Percentiles rank a stretch among this genome's conserved stretches.
These are phyloP conservation scores for Myochromella boudieri DNA, from an alignment of 768 basidiomycete genomes.

Conservation along the genomic window DNA sequence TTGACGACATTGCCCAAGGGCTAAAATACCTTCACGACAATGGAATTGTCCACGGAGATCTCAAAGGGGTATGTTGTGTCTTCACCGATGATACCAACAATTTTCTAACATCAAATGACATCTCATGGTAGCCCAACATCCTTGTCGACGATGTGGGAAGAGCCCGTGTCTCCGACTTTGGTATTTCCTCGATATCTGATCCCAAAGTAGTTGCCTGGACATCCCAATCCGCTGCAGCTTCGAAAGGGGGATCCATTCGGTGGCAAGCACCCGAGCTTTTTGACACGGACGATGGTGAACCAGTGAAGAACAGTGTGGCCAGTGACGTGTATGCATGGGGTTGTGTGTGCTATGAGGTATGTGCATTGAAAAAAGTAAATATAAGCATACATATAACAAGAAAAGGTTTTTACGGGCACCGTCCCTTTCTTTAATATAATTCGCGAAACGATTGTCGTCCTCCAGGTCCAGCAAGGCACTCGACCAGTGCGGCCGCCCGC, in stretches of 20 bases:
- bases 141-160: constrained; percentile 19
- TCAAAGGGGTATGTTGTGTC: constrained; percentile 27
- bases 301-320: constrained; percentile 10
- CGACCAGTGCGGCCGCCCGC: not conserved
- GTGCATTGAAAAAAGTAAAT: not conserved
- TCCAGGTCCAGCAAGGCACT: not conserved
- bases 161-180: constrained; percentile 27
- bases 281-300: constrained; percentile 3
- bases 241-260: constrained; percentile 19
- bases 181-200: constrained; percentile 19
- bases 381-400: not conserved
- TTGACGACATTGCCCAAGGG: constrained; percentile 21
- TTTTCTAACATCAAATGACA: not conserved
- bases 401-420: not conserved
- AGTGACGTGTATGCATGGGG: constrained; percentile 28
- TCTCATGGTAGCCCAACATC: constrained; percentile 22
- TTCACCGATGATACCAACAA: too few relatives aligned
- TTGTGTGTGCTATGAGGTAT: constrained; percentile 26
- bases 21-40: constrained; percentile 22
- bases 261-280: constrained; percentile 27
- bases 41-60: constrained; percentile 26
- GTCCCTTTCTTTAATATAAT: not conserved
- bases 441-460: not conserved
- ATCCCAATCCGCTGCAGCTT: constrained; percentile 5
- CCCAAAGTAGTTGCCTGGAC: too few relatives aligned